phyloP scores from a whole-genome alignment of 345 rosid genomes.

The Tarenaya hassleriana region DNA sequence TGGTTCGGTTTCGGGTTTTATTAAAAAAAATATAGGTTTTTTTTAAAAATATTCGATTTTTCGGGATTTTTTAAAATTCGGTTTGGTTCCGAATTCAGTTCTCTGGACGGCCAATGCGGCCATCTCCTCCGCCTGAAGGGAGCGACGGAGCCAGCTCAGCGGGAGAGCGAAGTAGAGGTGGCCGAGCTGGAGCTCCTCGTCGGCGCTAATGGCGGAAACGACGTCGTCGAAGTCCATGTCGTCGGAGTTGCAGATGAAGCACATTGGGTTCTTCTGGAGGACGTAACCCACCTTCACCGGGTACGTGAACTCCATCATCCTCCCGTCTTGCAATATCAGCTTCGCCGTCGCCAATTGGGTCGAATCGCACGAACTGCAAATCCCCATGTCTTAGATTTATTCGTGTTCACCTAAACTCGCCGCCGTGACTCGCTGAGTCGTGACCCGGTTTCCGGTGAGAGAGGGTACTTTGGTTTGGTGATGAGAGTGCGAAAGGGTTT shows the following conservation, averaged over 20 bases:
- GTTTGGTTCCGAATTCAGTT: too few relatives aligned
- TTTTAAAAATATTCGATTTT: too few relatives aligned
- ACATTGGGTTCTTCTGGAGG: conserved; percentile 43
- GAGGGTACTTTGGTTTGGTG: conserved; percentile 5
- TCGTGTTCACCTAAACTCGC: background rate
- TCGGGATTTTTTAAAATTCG: too few relatives aligned
- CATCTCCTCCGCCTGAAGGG: conserved; percentile 75
- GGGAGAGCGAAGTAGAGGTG: conserved; percentile 85
- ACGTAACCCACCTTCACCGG: conserved; percentile 69
- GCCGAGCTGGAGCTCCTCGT: conserved; percentile 75
- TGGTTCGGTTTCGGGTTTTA: too few relatives aligned
- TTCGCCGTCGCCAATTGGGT: conserved; percentile 65
- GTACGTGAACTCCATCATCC: conserved; percentile 59
- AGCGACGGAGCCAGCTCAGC: conserved; percentile 43
- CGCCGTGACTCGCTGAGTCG: conserved; percentile 13
- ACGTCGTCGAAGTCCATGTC: conserved; percentile 87
- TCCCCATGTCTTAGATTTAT: conserved; percentile 46
- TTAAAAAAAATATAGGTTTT: too few relatives aligned
- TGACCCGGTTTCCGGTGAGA: background rate
- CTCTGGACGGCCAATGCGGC: conserved; percentile 99
- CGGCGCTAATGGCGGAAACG: conserved; percentile 48
- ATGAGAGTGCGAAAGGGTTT: background rate
- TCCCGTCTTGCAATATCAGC: conserved; percentile 66
- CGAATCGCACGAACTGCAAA: conserved; percentile 70
- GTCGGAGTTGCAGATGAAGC: conserved; percentile 89